Conservation (phyloP, 768 basidiomycete genomes). For the Suillus brevipes region DNA sequence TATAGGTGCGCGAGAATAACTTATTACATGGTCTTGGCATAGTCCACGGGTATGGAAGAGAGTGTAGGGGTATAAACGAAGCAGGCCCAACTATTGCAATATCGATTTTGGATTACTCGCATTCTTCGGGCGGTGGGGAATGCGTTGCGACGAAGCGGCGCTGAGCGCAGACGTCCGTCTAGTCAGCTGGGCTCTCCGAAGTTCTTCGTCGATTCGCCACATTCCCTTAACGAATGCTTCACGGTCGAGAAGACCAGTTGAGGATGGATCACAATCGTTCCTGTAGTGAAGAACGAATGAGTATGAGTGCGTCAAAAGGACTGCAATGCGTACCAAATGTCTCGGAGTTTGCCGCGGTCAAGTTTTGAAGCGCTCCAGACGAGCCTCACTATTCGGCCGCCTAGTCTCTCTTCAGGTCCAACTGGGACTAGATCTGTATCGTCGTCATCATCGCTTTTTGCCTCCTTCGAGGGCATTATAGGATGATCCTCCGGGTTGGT, state of each 20-base stretch:
- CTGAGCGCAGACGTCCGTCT: conserved; percentile 32
- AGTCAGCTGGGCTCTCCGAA: conserved; percentile 57
- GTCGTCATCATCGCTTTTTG: conserved; percentile 26
- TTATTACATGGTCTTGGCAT: not conserved
- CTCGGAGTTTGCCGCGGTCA: conserved; percentile 49
- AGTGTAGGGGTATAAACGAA: not conserved
- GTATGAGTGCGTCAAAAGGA: conserved; percentile 1
- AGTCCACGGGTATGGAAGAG: conserved; percentile 2
- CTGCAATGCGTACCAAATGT: conserved; percentile 60
- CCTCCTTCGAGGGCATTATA: conserved; percentile 13
- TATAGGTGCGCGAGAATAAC: not conserved
- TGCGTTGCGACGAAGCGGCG: conserved; percentile 35
- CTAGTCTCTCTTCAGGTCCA: conserved; percentile 48
- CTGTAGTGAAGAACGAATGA: conserved; percentile 36
- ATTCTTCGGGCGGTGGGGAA: conserved; percentile 30
- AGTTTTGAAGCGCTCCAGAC: conserved; percentile 68
- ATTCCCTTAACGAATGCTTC: conserved; percentile 75
- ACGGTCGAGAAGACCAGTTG: conserved; percentile 57
- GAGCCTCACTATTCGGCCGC: conserved; percentile 53
- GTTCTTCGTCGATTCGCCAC: conserved; percentile 87
- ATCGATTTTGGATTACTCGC: conserved; percentile 14
- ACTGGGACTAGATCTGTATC: conserved; percentile 29
- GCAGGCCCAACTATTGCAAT: conserved; percentile 9
- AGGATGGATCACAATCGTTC: conserved; percentile 65
- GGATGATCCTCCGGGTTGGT: conserved; percentile 42